These are phyloP conservation scores for Fistulina hepatica DNA, from an alignment of 1,284 basidiomycete genomes.

Conservation along the genomic window DNA sequence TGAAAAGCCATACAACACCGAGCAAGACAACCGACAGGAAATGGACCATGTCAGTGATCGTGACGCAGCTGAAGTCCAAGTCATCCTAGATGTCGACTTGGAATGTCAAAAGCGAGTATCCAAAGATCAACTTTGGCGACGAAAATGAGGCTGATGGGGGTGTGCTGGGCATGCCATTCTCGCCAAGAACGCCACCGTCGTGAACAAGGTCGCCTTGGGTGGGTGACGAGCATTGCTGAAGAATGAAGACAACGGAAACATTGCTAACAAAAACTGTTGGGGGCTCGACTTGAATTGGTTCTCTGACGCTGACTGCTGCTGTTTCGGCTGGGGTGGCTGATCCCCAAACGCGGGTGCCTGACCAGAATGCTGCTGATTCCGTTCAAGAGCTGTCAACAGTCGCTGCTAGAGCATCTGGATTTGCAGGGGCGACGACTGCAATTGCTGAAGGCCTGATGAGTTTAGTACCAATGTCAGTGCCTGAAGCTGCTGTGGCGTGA, in stretches of 20 bases:
- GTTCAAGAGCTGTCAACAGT: no score
- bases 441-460: no score
- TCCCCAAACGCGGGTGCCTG: no score
- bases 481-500: conserved; percentile 3
- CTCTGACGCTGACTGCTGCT: conserved; percentile 2
- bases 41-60: no score
- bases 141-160: background rate
- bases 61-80: no score
- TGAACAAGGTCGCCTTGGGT: conserved; percentile 12
- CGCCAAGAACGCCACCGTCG: background rate
- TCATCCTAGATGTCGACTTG: no score
- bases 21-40: no score
- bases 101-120: conserved; percentile 12
- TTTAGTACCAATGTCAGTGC: no score
- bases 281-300: background rate
- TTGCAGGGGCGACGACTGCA: conserved; percentile 7
- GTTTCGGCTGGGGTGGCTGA: conserved; percentile 9
- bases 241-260: conserved; percentile 14
- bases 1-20: no score
- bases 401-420: conserved; percentile 1
- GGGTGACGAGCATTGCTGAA: conserved; percentile 12
- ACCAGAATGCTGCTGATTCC: no score
- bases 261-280: conserved; percentile 12
- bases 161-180: background rate
- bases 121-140: conserved; percentile 5